A percentile compares a stretch with the other conserved stretches of the same genome.
Conservation (phyloP, 1,284 basidiomycete genomes). For the Cutaneotrichosporon daszewskae region DNA sequence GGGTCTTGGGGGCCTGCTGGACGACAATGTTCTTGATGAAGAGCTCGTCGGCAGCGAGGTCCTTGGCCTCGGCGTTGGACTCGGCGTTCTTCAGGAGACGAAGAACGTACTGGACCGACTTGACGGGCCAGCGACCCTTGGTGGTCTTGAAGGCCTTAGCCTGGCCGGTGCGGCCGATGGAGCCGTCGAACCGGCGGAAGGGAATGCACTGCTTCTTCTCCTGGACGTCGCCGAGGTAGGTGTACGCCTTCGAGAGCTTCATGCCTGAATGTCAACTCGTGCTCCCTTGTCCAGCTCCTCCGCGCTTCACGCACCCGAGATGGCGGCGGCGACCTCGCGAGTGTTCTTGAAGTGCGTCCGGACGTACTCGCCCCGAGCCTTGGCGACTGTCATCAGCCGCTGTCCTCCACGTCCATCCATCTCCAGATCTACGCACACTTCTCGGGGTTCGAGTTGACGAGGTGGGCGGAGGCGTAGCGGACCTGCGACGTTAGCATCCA, state of each 20-base stretch:
- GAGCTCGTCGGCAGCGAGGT: slow-evolving; percentile 86
- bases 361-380: slow-evolving; percentile 92
- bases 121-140: slow-evolving; percentile 99
- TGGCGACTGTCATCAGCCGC: slow-evolving; percentile 59
- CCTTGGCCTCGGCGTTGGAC: slow-evolving; percentile 98
- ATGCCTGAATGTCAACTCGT: slow-evolving; percentile 56
- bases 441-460: slow-evolving; percentile 81
- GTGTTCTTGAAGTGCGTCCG: slow-evolving; percentile 99
- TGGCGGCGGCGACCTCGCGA: slow-evolving; percentile 85
- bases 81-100: slow-evolving; percentile 98
- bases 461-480: slow-evolving; percentile 77
- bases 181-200: slow-evolving; percentile 94
- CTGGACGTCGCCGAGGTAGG: slow-evolving; percentile 88
- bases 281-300: slow-evolving; percentile 1
- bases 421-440: slow-evolving; percentile 61
- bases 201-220: slow-evolving; percentile 98
- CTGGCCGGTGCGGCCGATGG: slow-evolving; percentile 94
- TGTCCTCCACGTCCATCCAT: neutral
- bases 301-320: slow-evolving; percentile 59
- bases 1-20: slow-evolving; percentile 99
- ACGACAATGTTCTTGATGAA: slow-evolving; percentile 95
- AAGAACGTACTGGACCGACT: slow-evolving; percentile 93
- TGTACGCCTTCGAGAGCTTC: slow-evolving; percentile 91
- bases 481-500: slow-evolving; percentile 51
- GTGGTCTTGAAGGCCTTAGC: slow-evolving; percentile 97